A percentile compares a stretch with the other conserved stretches of the same genome.
Conservation (phyloP, 2,329 filamentous ascomycete genomes). For the Furcasterigmium furcatum region DNA sequence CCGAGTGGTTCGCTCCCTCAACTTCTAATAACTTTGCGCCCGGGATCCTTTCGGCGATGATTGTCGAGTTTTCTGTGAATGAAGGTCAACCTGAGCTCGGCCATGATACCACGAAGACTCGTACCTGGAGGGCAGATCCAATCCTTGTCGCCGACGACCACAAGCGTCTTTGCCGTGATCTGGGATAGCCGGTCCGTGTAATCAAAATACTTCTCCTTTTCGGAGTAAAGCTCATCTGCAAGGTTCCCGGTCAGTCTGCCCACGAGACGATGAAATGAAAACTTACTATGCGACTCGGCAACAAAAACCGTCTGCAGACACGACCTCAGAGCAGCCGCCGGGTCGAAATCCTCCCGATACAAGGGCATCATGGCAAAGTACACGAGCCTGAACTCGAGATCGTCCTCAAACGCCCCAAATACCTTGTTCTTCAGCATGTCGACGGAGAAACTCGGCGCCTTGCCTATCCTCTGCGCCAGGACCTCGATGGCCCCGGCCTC, state of each 20-base stretch:
- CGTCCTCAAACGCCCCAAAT: slow-evolving; percentile 30
- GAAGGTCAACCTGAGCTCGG: neutral
- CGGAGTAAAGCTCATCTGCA: slow-evolving; percentile 29
- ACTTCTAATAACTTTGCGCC: slow-evolving; percentile 22
- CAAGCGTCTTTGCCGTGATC: slow-evolving; percentile 28
- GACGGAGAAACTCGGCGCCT: slow-evolving; percentile 28
- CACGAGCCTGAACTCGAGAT: slow-evolving; percentile 32
- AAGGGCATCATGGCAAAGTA: slow-evolving; percentile 32
- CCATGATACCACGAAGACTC: neutral
- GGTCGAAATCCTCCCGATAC: slow-evolving; percentile 29
- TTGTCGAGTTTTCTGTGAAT: slow-evolving; percentile 22
- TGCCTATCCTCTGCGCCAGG: slow-evolving; percentile 24
- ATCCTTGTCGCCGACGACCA: slow-evolving; percentile 31
- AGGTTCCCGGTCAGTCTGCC: neutral
- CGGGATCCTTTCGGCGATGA: slow-evolving; percentile 22
- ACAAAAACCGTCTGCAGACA: slow-evolving; percentile 26
- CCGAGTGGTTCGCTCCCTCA: slow-evolving; percentile 28
- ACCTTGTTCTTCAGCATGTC: slow-evolving; percentile 33
- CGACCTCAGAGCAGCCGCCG: slow-evolving; percentile 23
- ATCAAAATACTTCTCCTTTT: slow-evolving; percentile 33
- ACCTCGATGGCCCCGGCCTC: slow-evolving; percentile 27
- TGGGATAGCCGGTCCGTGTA: slow-evolving; percentile 22
- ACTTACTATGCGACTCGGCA: slow-evolving; percentile 30
- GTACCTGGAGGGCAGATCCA: slow-evolving; percentile 34
- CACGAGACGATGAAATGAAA: neutral